Evolutionary conservation across 78 protist genomes (phyloP), one percentile per base, ranked within the genome.

Genomic region (Neovahlkampfia damariscottae): DNA sequence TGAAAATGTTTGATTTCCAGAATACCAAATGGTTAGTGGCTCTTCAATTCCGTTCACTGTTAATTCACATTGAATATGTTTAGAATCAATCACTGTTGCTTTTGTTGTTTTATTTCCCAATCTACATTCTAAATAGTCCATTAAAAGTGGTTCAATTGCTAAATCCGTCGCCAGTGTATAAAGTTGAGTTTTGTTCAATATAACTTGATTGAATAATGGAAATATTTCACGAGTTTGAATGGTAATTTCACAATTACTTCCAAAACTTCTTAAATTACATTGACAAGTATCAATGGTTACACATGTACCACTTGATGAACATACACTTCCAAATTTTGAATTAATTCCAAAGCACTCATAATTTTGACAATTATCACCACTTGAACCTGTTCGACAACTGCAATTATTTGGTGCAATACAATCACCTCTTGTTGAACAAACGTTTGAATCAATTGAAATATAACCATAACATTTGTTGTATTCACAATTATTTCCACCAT

Each of bases 381-480:
- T n/a, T 19, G 19, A 50, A 50, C 62, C 62, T n/a, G 34, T 50
- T 19, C 19, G 19, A 50, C 62, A 50, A n/a, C 34, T n/a, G 62
- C 62, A 50, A 50, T 19, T 50, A 50, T 50, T 19, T n/a, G 62
- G 62, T n/a, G 62, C 19, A 19, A 50, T 50, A 50, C 62, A 50
- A n/a, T 19, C 19, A n/a, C 62, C 62, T n/a, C 19, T 50, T 19
- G 62, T 50, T 19, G 62, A 50, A 50, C 62, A 50, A 19, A 50
- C 62, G n/a, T n/a, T 50, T 19, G 62, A n/a, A 50, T 50, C 62
- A 50, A n/a, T 50, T 19, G 62, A 50, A n/a, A 50, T n/a, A 19
- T n/a, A 50, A 50, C 62, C 62, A 50, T 50, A 50, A 50, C 62
- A 50, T n/a, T n/a, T 50, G 62, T 50, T 50, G 19, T 50, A 50